Base-by-base conservation (phyloP, 1,284 basidiomycete genomes). In the Baeospora myosura region DNA sequence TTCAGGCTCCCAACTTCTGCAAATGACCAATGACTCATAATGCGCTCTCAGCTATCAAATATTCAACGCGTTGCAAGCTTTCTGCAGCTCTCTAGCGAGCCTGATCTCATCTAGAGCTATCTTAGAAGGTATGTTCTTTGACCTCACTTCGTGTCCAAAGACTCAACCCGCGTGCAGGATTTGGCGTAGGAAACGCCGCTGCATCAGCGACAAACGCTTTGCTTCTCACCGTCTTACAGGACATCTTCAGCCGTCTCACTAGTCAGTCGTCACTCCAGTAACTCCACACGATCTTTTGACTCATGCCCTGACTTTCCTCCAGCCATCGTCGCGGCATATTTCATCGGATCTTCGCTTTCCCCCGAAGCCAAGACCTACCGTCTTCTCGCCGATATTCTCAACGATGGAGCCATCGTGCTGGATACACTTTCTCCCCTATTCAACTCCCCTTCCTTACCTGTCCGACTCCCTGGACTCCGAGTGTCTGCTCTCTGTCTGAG, bases 331-430 rank as follows among this genome's bases (percentile, higher is more conserved):
- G 74, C 66, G 4, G 81, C 74, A 0, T 80, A 80, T 54, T 64
- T 68, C 39, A 61, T 81, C 25, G 80, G 81, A 1, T 75, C 79
- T 0, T 77, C 74, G 0, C 68, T 84, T 3, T 75, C 69, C 26
- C 77, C 81, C 10, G 81, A 85, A 60, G 78, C 79, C 2, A 84
- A 83, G 56, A 77, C 68, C 2, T 84, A 80, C 49, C 72, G 81
- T n/a, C 64, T 82, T 34, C 63, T 81, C n/a, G 81, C 80, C 0
- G 81, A 85, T 48, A 61, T 81, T 12, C 62, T 80, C 46, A 83
- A 81, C 43, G 81, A 84, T 48, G 57, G 63, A 0, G 69, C 78
- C 1, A 68, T 78, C 35, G 61, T 80, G 7, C 59, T 80, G 17
- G 79, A 82, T 45, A 73, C 73, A 1, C 48, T 81, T 5, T 78